Evolutionary conservation across 2,329 filamentous ascomycete species (phyloP).

Genomic region (Teratosphaeria nubilosa): DNA sequence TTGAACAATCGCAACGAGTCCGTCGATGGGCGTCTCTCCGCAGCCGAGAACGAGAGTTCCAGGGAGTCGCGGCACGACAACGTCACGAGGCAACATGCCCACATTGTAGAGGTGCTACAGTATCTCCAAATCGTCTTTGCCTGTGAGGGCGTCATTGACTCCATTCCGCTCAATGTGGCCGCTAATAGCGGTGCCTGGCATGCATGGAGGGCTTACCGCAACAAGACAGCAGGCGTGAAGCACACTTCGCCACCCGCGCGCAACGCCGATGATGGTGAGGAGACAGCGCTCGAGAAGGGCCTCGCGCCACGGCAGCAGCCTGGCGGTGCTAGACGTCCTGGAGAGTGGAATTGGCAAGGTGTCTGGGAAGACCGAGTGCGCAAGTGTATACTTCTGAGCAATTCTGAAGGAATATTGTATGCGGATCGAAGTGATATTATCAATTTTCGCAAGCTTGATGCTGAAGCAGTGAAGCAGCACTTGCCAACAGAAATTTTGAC

Average conservation of each 20-base stretch:
- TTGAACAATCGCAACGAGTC: not conserved
- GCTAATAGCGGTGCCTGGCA: constrained; percentile 90
- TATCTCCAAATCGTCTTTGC: constrained; percentile 80
- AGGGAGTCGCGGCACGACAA: not conserved
- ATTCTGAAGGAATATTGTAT: constrained; percentile 71
- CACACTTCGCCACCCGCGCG: constrained; percentile 7
- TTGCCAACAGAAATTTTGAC: not conserved
- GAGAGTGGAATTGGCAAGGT: constrained; percentile 95
- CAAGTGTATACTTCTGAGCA: constrained; percentile 64
- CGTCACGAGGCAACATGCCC: constrained; percentile 8
- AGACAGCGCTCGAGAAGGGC: constrained; percentile 11
- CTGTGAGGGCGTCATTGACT: constrained; percentile 65
- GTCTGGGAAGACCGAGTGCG: constrained; percentile 88
- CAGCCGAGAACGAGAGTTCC: not conserved
- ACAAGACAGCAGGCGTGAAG: constrained; percentile 26
- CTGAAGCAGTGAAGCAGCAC: constrained; percentile 10
- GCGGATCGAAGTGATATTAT: constrained; percentile 58
- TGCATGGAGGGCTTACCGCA: constrained; percentile 71
- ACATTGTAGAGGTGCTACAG: constrained; percentile 51
- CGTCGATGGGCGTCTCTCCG: not conserved
- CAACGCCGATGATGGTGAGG: constrained; percentile 4
- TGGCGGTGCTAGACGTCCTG: constrained; percentile 50
- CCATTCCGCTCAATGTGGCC: constrained; percentile 67
- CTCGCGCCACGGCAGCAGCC: constrained; percentile 21
- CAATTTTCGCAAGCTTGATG: constrained; percentile 21